Conservation (phyloP, 768 basidiomycete species). For the Pisolithus orientalis region DNA sequence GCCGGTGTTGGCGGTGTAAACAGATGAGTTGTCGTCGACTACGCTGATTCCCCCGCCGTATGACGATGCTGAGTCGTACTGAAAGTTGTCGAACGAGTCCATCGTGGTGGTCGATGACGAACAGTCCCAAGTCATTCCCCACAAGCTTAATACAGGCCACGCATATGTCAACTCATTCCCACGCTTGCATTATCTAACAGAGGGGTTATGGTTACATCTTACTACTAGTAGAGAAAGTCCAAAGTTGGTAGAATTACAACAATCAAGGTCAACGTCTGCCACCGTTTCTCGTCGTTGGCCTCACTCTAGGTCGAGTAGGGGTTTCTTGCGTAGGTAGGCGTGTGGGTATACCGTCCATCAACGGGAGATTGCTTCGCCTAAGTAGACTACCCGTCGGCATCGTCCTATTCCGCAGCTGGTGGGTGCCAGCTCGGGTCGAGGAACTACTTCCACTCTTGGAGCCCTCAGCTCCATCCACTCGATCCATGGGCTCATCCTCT, state of each 20-base stretch:
- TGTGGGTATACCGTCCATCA: slow-evolving; percentile 29
- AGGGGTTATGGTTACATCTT: background rate
- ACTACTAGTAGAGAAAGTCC: background rate
- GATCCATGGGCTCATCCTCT: slow-evolving; percentile 29
- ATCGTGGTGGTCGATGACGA: slow-evolving; percentile 32
- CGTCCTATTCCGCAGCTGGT: slow-evolving; percentile 12
- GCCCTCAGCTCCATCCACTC: slow-evolving; percentile 19
- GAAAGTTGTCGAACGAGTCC: slow-evolving; percentile 84
- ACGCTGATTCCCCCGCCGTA: slow-evolving; percentile 65
- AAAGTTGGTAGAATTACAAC: slow-evolving; percentile 1
- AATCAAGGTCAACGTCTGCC: slow-evolving; percentile 38
- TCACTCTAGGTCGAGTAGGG: slow-evolving; percentile 55
- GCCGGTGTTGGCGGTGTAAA: slow-evolving; percentile 69
- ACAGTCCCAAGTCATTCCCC: background rate
- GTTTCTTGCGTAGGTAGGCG: slow-evolving; percentile 44
- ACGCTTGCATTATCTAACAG: slow-evolving; percentile 1
- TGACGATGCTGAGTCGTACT: slow-evolving; percentile 77
- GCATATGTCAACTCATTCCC: slow-evolving; percentile 20
- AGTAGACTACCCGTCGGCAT: slow-evolving; percentile 17
- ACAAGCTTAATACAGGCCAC: background rate
- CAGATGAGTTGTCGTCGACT: slow-evolving; percentile 75
- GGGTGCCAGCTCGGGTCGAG: slow-evolving; percentile 10
- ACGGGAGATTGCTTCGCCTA: slow-evolving; percentile 21
- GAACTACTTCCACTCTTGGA: slow-evolving; percentile 26
- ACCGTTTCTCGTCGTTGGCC: slow-evolving; percentile 29